These are phyloP conservation scores for Gossypium rotundifolium DNA, from an alignment of 345 rosid species.

Conservation along the genomic window DNA sequence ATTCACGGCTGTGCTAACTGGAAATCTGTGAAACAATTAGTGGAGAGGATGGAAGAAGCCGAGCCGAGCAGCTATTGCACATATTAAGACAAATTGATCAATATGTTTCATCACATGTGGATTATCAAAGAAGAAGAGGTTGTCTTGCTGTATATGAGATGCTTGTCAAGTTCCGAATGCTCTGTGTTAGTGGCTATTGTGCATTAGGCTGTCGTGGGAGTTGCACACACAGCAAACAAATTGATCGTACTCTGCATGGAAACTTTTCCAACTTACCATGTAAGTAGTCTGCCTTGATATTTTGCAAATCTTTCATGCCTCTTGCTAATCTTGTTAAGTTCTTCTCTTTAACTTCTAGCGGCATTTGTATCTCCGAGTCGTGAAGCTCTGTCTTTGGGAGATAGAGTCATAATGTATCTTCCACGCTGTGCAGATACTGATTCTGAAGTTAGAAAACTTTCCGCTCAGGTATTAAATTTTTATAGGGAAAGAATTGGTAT, in stretches of 20 bases:
- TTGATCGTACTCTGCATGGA: constrained; percentile 58
- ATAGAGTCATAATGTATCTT: constrained; percentile 83
- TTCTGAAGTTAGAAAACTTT: constrained; percentile 87
- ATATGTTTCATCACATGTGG: constrained; percentile 68
- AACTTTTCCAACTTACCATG: constrained; percentile 80
- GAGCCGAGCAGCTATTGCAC: constrained; percentile 95
- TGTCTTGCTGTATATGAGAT: constrained; percentile 82
- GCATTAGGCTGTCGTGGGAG: constrained; percentile 85
- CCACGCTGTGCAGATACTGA: constrained; percentile 95
- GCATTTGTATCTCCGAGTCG: constrained; percentile 91
- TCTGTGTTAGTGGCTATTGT: constrained; percentile 81
- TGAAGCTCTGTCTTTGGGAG: constrained; percentile 86
- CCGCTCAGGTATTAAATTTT: constrained; percentile 68
- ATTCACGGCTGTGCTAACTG: constrained; percentile 16
- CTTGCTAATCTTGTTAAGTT: constrained; percentile 11
- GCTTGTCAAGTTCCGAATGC: constrained; percentile 83
- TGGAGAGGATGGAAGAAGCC: constrained; percentile 98
- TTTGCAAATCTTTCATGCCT: background rate
- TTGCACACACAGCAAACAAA: constrained; percentile 78
- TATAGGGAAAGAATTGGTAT: background rate
- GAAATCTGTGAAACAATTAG: constrained; percentile 37
- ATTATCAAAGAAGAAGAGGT: constrained; percentile 88
- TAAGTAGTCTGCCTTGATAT: constrained; percentile 25
- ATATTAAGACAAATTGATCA: constrained; percentile 85
- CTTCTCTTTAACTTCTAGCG: constrained; percentile 39